phyloP scores from a whole-genome alignment of 495 filamentous ascomycete genomes.

The Filosporella fistucella region DNA sequence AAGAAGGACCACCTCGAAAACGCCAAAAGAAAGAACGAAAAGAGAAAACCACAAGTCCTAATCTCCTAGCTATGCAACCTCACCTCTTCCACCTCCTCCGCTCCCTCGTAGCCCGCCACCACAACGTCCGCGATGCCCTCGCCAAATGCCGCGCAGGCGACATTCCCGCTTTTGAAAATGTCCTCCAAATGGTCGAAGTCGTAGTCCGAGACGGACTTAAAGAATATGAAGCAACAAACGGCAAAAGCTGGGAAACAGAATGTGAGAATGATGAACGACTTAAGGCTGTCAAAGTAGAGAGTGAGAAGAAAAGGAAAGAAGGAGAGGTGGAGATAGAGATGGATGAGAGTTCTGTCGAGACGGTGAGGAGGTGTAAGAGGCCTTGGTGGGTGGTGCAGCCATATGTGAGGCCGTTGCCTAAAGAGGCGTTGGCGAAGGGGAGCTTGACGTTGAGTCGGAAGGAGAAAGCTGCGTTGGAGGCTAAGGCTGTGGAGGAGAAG shows the following conservation, averaged over 20 bases:
- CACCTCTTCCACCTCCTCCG: conserved; percentile 92
- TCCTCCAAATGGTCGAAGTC: conserved; percentile 61
- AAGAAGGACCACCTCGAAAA: conserved; percentile 48
- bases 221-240: conserved; percentile 57
- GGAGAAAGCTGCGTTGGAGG: conserved; percentile 34
- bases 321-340: conserved; percentile 12
- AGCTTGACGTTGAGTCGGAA: conserved; percentile 61
- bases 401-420: conserved; percentile 80
- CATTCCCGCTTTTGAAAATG: conserved; percentile 63
- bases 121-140: conserved; percentile 76
- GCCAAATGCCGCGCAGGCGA: conserved; percentile 62
- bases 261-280: conserved; percentile 29
- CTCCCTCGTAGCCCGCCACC: conserved; percentile 69
- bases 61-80: conserved; percentile 77
- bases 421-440: conserved; percentile 81
- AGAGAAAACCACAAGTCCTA: conserved; percentile 46
- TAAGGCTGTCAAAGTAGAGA: conserved; percentile 19
- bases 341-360: conserved; percentile 56
- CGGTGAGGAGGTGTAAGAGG: conserved; percentile 64
- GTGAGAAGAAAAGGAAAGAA: conserved; percentile 7
- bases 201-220: conserved; percentile 68
- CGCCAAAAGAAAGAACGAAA: conserved; percentile 51
- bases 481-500: conserved; percentile 19
- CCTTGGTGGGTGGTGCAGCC: conserved; percentile 96
- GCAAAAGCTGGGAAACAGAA: conserved; percentile 51